Percentiles rank a stretch among this genome's conserved stretches.
These are phyloP conservation scores for Fraxinus angustifolia DNA, from an alignment of 305 asterid genomes.

Conservation along the genomic window DNA sequence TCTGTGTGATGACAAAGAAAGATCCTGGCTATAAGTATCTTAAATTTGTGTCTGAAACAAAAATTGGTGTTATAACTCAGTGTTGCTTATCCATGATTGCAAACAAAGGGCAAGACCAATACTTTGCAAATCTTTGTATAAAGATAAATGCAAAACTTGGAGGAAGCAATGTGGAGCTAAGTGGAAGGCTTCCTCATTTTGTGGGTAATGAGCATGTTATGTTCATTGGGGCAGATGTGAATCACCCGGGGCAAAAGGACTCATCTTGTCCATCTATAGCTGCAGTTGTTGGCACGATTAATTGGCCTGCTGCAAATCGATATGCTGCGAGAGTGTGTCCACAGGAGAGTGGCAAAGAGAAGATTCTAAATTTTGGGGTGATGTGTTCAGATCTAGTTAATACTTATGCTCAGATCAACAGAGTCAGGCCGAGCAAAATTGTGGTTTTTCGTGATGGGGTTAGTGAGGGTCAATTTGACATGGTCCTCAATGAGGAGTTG, in stretches of 20 bases:
- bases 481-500: conserved; percentile 57
- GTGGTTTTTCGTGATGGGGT: conserved; percentile 76
- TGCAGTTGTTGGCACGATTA: conserved; percentile 65
- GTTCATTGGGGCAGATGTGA: conserved; percentile 80
- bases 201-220: conserved; percentile 42
- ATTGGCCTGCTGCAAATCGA: conserved; percentile 67
- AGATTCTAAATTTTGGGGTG: conserved; percentile 46
- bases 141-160: conserved; percentile 74
- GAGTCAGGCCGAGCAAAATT: conserved; percentile 40
- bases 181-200: conserved; percentile 38
- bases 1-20: conserved; percentile 50
- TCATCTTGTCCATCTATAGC: conserved; percentile 58
- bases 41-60: conserved; percentile 60
- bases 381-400: conserved; percentile 42
- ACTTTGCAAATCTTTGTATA: conserved; percentile 50
- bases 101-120: conserved; percentile 42
- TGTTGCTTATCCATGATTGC: conserved; percentile 35
- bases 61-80: conserved; percentile 57
- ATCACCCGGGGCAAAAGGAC: conserved; percentile 56
- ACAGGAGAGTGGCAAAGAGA: conserved; percentile 49
- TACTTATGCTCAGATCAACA: conserved; percentile 34
- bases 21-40: conserved; percentile 50
- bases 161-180: conserved; percentile 58
- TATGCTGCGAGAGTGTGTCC: conserved; percentile 68
- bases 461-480: conserved; percentile 64